These are phyloP conservation scores for Aphanomyces cochlioides DNA, from an alignment of 352 stramenopile genomes.

Conservation along the genomic window DNA sequence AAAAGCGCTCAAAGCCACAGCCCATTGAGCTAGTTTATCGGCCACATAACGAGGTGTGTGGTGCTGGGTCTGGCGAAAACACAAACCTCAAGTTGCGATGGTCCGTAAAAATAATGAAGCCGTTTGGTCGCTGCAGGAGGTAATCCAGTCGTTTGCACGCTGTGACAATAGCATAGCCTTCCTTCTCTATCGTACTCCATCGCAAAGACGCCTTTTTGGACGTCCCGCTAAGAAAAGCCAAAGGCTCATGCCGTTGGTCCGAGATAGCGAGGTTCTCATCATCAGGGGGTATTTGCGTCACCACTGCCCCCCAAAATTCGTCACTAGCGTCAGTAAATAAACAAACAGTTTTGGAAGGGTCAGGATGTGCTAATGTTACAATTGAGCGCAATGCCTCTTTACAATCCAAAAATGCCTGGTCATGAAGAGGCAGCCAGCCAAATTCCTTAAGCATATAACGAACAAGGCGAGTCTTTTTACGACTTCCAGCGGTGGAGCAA, in stretches of 20 bases:
- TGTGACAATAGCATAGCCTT: slow-evolving; percentile 35
- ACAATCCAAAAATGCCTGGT: no score
- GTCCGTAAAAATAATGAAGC: slow-evolving; percentile 35
- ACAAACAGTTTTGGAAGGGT: slow-evolving; percentile 16
- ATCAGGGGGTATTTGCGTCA: slow-evolving; percentile 29
- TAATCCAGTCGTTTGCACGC: slow-evolving; percentile 34
- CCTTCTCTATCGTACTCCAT: slow-evolving; percentile 36
- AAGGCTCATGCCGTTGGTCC: slow-evolving; percentile 31
- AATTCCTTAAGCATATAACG: no score
- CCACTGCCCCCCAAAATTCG: slow-evolving; percentile 22
- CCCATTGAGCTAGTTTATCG: slow-evolving; percentile 38
- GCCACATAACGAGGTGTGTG: slow-evolving; percentile 26
- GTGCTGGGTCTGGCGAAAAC: slow-evolving; percentile 18
- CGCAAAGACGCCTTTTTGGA: slow-evolving; percentile 21
- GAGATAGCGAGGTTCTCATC: background rate
- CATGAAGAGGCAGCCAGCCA: no score
- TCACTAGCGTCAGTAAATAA: slow-evolving; percentile 35
- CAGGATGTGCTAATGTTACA: no score
- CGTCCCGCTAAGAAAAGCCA: slow-evolving; percentile 32
- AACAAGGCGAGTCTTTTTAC: no score
- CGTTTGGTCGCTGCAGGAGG: slow-evolving; percentile 24
- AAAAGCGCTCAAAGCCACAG: slow-evolving; percentile 30
- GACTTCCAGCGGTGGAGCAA: no score
- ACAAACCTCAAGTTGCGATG: slow-evolving; percentile 37
- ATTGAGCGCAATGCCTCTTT: no score